These are phyloP conservation scores for Vitis cinerea DNA, from an alignment of 164 flowering plant species.

Conservation along the genomic window DNA sequence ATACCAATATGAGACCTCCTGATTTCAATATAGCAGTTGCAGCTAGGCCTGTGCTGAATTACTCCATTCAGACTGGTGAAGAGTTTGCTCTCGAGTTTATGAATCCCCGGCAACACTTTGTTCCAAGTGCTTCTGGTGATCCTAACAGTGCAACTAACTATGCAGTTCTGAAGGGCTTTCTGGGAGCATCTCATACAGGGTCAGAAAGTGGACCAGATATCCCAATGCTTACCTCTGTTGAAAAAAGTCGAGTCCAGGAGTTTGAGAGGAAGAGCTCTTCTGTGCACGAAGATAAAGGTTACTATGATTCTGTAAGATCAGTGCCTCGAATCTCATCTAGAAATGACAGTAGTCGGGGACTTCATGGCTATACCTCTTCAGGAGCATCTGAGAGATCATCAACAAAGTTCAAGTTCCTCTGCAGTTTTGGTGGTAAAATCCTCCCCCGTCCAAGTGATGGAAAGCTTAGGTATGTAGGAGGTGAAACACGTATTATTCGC, in stretches of 20 bases:
- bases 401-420: slow-evolving; percentile 64
- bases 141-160: slow-evolving; percentile 40
- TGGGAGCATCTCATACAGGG: slow-evolving; percentile 55
- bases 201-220: slow-evolving; percentile 71
- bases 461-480: slow-evolving; percentile 90
- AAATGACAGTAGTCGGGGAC: slow-evolving; percentile 38
- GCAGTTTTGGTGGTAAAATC: slow-evolving; percentile 91
- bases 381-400: slow-evolving; percentile 49
- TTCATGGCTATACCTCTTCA: slow-evolving; percentile 50
- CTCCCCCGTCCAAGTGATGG: slow-evolving; percentile 92
- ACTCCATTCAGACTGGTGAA: slow-evolving; percentile 93
- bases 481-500: slow-evolving; percentile 79
- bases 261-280: slow-evolving; percentile 40
- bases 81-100: slow-evolving; percentile 91
- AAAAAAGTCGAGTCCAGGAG: slow-evolving; percentile 39
- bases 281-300: slow-evolving; percentile 31
- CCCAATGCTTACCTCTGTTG: slow-evolving; percentile 35
- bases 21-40: slow-evolving; percentile 38
- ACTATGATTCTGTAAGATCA: slow-evolving; percentile 38
- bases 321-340: slow-evolving; percentile 37
- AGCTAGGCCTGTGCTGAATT: slow-evolving; percentile 61
- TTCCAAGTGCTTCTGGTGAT: slow-evolving; percentile 41
- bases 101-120: slow-evolving; percentile 40
- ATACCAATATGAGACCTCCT: slow-evolving; percentile 49
- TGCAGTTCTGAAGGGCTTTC: slow-evolving; percentile 53